Percentiles rank a stretch among this genome's conserved stretches.
phyloP scores from a whole-genome alignment of 176 grass and related monocot species.

The Oryza coarctata region DNA sequence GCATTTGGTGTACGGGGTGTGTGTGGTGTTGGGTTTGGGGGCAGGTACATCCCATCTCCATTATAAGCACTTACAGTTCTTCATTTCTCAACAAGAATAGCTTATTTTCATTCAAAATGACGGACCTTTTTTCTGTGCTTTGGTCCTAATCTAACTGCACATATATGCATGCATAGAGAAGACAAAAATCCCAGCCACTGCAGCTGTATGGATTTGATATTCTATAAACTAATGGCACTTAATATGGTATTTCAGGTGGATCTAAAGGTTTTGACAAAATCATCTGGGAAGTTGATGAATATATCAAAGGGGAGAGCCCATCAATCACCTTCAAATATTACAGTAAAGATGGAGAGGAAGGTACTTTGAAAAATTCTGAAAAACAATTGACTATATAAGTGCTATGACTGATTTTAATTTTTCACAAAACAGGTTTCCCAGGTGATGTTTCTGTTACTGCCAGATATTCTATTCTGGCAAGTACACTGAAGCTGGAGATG shows the following conservation, averaged over 20 bases:
- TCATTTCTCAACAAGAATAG: not conserved
- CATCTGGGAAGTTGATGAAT: conserved; percentile 65
- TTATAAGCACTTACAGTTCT: conserved; percentile 1
- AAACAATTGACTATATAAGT: not conserved
- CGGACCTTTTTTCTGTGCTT: not conserved
- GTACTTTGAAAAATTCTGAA: conserved; percentile 21
- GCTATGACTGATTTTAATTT: conserved; percentile 1
- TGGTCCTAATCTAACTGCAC: not conserved
- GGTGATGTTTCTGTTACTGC: conserved; percentile 68
- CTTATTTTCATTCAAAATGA: not conserved
- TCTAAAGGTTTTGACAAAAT: conserved; percentile 88
- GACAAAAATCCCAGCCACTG: not conserved
- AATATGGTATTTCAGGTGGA: conserved; percentile 53
- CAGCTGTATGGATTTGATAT: not conserved
- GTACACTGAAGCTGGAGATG: conserved; percentile 73
- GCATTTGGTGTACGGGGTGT: no score
- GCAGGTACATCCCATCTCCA: not conserved
- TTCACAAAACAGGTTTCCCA: conserved; percentile 62
- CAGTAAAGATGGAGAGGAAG: conserved; percentile 92
- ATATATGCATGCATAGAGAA: not conserved
- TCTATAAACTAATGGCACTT: not conserved
- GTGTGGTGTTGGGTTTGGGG: no score
- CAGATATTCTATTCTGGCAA: conserved; percentile 68
- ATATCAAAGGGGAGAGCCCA: conserved; percentile 56
- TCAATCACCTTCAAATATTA: conserved; percentile 85